A percentile compares a stretch with the other conserved stretches of the same genome.
Conservation (phyloP, 257 asterid species). For the Mitragyna speciosa region DNA sequence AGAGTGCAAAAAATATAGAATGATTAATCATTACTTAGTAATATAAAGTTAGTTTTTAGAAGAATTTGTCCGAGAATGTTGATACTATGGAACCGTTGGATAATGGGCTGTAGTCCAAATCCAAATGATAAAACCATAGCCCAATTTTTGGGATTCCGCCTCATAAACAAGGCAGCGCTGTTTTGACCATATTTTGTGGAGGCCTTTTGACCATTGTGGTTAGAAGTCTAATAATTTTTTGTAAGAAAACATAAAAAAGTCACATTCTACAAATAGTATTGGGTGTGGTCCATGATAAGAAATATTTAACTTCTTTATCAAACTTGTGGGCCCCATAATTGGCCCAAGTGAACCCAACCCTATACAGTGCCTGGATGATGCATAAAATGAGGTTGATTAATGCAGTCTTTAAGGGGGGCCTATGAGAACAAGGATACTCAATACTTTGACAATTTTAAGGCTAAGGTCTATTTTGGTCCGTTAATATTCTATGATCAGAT, state of each 20-base stretch:
- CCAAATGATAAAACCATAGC: background rate
- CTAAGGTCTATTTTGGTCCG: no score
- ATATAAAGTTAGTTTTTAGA: background rate
- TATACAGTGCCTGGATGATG: background rate
- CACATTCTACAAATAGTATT: background rate
- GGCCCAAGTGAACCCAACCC: background rate
- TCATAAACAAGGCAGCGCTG: background rate
- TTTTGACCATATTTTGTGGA: no score
- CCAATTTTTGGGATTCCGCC: background rate
- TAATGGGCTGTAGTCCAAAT: background rate
- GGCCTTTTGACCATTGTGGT: no score
- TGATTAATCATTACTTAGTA: no score
- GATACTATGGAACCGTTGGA: background rate
- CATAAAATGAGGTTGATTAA: no score
- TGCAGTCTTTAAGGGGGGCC: background rate
- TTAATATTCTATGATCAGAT: no score
- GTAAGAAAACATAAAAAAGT: background rate
- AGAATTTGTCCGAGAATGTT: background rate
- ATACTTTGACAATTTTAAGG: no score
- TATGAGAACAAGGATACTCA: no score
- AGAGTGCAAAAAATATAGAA: no score
- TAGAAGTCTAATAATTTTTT: no score
- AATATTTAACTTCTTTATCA: background rate
- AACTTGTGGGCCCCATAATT: background rate
- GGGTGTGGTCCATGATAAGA: background rate